A percentile compares a stretch with the other conserved stretches of the same genome.
Evolutionary conservation across 352 stramenopile species (phyloP).

Genomic region (Phytophthora crassamura): DNA sequence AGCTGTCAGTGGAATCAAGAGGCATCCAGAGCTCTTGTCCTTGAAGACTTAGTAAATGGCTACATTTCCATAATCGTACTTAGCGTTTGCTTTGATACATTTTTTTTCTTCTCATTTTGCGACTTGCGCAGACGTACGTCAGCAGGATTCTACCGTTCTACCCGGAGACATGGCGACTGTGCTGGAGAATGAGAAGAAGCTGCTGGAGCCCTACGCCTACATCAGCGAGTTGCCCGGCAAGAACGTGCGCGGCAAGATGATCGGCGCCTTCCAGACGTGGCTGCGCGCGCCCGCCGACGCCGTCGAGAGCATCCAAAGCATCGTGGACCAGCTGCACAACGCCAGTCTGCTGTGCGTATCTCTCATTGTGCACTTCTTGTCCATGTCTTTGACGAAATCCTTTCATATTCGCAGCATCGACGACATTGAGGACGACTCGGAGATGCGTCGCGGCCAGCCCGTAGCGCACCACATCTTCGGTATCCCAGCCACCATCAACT

Average conservation of each 20-base stretch:
- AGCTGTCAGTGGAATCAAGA: too few species aligned
- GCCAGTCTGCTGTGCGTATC: constrained; percentile 88
- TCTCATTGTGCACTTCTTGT: constrained; percentile 8
- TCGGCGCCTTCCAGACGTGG: constrained; percentile 91
- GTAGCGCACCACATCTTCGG: constrained; percentile 97
- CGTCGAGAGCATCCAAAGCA: constrained; percentile 89
- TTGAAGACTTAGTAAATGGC: background rate
- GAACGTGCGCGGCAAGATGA: constrained; percentile 88
- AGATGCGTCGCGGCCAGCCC: constrained; percentile 93
- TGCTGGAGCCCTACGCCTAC: constrained; percentile 91
- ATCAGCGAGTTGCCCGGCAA: constrained; percentile 89
- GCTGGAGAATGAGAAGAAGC: constrained; percentile 52
- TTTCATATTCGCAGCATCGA: constrained; percentile 79
- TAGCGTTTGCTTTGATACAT: constrained; percentile 1
- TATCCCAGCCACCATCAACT: constrained; percentile 97
- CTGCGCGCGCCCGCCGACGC: constrained; percentile 65
- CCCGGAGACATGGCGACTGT: constrained; percentile 31
- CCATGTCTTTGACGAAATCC: background rate
- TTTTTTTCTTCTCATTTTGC: background rate
- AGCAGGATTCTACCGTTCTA: background rate
- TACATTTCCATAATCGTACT: constrained; percentile 3
- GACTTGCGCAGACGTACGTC: constrained; percentile 11
- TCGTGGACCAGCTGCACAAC: constrained; percentile 97
- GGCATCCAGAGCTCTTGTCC: too few species aligned
- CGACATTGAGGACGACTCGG: constrained; percentile 98